Evolutionary conservation across 192 early-diverging fungal species (phyloP), one percentile per base, ranked within the genome.

Genomic region (Martensiomyces pterosporus): DNA sequence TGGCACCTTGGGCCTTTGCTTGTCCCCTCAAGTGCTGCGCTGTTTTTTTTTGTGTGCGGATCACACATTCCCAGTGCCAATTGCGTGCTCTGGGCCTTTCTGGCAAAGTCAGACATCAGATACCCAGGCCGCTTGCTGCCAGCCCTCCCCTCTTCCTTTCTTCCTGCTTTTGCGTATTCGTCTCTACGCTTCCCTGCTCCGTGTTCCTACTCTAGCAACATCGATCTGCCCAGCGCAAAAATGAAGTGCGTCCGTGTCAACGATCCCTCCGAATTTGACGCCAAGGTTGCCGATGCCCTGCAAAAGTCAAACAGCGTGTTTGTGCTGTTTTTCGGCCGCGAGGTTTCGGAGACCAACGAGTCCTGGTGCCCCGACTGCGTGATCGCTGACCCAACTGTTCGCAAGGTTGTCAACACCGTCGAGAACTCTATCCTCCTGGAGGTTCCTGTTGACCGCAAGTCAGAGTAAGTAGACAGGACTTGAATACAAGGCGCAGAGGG

Each of bases 341-440:
- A 73, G 38, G 44, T n/a, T 7, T 45, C 53, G 1, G 42, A 12
- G 7, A 52, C 56, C 1, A 56, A 52, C 33, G 39, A 46, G 29
- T 65, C 62, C 8, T 73, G 69, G 69, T 73, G 69, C 40, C 49
- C 57, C 13, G 69, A 73, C 43, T 73, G 69, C 29, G 69, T 73
- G 15, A 45, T 73, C n/a, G 69, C 69, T 12, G 69, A 73, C 49
- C 69, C 69, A 2, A 39, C 54, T 18, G 57, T 73, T 17, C 69
- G 69, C 38, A 42, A 46, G 29, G 69, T 41, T 3, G 49, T 73
- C 35, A 41, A 37, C 39, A 50, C 32, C 2, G 37, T 64, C 29
- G 36, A 44, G 8, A 41, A 48, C 46, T 51, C 69, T 0, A 49
- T 66, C 15, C 46, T 73, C 15, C 45, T 73, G 1, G 69, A 73